Evolutionary conservation across 1,284 basidiomycete species (phyloP).

Genomic region (Phellopilus nigrolimitatus): DNA sequence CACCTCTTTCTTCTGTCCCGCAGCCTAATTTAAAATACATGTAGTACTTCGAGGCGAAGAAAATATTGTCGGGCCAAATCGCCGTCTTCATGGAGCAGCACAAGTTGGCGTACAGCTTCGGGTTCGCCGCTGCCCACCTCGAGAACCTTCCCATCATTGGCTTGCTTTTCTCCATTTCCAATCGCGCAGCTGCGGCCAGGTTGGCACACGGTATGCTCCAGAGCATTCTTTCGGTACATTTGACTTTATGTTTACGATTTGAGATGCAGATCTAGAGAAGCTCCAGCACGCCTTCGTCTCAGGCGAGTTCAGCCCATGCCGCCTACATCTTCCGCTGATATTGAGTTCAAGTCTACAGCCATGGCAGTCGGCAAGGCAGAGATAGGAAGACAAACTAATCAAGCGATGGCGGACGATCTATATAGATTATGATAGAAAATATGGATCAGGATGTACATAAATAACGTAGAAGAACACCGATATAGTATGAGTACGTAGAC

Average conservation of each 20-base stretch:
- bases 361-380: constrained; percentile 16
- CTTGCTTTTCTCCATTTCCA: constrained; percentile 76
- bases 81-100: constrained; percentile 80
- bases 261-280: constrained; percentile 64
- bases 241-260: constrained; percentile 3
- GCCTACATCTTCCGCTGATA: not conserved
- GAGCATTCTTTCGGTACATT: not conserved
- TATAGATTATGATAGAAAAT: not conserved
- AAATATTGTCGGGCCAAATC: constrained; percentile 65
- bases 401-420: not conserved
- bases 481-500: not conserved
- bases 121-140: constrained; percentile 72
- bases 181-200: constrained; percentile 86
- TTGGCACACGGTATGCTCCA: constrained; percentile 70
- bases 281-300: constrained; percentile 47
- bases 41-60: constrained; percentile 79
- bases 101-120: constrained; percentile 84
- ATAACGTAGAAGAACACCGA: not conserved
- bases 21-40: no score
- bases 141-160: constrained; percentile 78
- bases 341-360: constrained; percentile 2
- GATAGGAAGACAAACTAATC: not conserved
- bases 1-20: constrained; percentile 4
- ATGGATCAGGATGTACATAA: not conserved
- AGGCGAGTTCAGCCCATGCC: constrained; percentile 12